Conservation (phyloP, 331 rosid species). For the Quercus phellos region DNA sequence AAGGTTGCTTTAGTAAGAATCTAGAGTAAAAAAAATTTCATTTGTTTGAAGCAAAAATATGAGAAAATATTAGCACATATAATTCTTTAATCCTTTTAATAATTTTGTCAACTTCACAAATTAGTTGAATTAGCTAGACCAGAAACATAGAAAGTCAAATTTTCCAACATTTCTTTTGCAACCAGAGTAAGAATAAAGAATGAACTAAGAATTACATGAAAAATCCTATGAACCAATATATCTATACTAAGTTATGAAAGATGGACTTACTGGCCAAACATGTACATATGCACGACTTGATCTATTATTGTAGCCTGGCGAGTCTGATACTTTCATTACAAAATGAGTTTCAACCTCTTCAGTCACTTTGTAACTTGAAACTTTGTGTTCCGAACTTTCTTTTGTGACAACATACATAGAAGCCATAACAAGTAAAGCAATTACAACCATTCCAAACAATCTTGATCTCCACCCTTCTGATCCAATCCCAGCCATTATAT, state of each 20-base stretch:
- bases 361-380: conserved; percentile 28
- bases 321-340: conserved; percentile 32
- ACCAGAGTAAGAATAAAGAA: no score
- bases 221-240: not conserved
- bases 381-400: conserved; percentile 31
- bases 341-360: conserved; percentile 4
- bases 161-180: no score
- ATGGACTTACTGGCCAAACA: conserved; percentile 66
- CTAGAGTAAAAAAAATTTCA: no score
- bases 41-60: no score
- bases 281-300: conserved; percentile 54
- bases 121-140: no score
- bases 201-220: not conserved
- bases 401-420: conserved; percentile 43
- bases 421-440: conserved; percentile 17
- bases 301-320: conserved; percentile 49
- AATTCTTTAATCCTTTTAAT: no score
- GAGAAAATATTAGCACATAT: no score
- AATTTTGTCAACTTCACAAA: no score
- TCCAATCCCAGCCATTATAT: conserved; percentile 32
- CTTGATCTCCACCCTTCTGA: conserved; percentile 18
- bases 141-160: no score
- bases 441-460: conserved; percentile 29
- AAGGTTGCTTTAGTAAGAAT: not conserved
- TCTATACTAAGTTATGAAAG: not conserved